Percentiles rank a stretch among this genome's conserved stretches.
Conservation (phyloP, 2,329 filamentous ascomycete species). For the Sporothrix dimorphospora region DNA sequence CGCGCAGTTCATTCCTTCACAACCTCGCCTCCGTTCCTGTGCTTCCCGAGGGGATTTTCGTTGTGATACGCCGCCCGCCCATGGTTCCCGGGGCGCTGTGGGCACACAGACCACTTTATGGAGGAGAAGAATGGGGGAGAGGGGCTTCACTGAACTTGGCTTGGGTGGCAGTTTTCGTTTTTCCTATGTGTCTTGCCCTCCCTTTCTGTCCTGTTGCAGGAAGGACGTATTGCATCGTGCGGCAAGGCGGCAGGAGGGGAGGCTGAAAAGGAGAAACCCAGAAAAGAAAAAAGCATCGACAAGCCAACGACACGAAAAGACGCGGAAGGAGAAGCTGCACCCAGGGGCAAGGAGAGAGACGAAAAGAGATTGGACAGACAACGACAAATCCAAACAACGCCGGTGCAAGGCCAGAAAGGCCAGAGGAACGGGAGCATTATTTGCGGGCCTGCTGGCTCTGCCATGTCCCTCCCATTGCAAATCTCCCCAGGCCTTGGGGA, state of each 20-base stretch:
- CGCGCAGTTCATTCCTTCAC: no score
- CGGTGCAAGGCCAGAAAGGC: conserved; percentile 1
- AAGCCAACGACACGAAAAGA: neutral
- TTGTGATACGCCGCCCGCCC: conserved; percentile 12
- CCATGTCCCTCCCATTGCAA: conserved; percentile 15
- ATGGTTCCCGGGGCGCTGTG: neutral
- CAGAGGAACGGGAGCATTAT: conserved; percentile 1
- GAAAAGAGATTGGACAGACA: neutral
- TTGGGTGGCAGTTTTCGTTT: conserved; percentile 2
- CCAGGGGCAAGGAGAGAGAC: neutral
- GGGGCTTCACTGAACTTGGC: conserved; percentile 11
- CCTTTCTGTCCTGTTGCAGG: conserved; percentile 21
- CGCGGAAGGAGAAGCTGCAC: neutral
- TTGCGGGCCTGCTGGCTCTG: neutral
- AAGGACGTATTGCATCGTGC: neutral
- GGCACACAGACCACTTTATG: conserved; percentile 20
- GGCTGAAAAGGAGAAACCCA: neutral
- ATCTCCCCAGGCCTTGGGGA: neutral
- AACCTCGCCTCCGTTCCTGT: neutral
- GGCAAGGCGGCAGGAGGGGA: neutral
- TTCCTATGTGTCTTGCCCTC: conserved; percentile 11
- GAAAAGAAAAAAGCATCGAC: neutral
- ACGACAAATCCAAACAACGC: neutral
- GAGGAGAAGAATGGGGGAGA: neutral
- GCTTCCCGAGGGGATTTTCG: conserved; percentile 16